Evolutionary conservation across 2,329 filamentous ascomycete genomes (phyloP).

Genomic region (Aspergillus oerlinghausenensis): DNA sequence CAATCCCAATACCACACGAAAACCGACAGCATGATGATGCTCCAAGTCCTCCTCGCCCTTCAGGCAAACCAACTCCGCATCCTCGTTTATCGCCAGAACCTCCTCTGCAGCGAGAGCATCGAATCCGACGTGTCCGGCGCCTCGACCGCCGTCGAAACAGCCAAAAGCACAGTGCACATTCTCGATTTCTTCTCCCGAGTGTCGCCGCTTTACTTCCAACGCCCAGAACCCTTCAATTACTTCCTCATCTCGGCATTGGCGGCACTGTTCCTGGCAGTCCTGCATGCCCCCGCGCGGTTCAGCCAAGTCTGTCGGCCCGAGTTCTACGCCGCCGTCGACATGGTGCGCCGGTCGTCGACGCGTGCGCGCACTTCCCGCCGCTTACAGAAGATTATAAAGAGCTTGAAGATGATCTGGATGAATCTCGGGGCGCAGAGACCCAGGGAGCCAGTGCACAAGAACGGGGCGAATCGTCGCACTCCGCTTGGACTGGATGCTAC

Average conservation of each 20-base stretch:
- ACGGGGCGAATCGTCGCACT: neutral
- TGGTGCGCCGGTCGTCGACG: constrained; percentile 54
- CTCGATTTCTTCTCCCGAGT: constrained; percentile 35
- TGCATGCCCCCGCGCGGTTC: constrained; percentile 43
- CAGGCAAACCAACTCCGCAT: constrained; percentile 45
- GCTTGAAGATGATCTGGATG: constrained; percentile 54
- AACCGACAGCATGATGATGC: constrained; percentile 35
- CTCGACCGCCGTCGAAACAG: constrained; percentile 39
- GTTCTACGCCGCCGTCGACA: constrained; percentile 55
- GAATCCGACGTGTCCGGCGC: constrained; percentile 32
- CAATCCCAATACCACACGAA: constrained; percentile 6
- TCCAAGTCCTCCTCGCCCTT: constrained; percentile 42
- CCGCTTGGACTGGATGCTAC: neutral
- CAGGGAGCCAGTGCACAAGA: neutral
- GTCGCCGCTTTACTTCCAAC: constrained; percentile 36
- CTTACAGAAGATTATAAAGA: constrained; percentile 55
- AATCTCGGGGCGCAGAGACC: constrained; percentile 35
- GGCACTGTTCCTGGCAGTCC: constrained; percentile 42
- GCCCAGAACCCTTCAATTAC: constrained; percentile 40
- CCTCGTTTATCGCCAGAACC: constrained; percentile 42
- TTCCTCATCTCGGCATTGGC: constrained; percentile 39
- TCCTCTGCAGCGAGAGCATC: constrained; percentile 38
- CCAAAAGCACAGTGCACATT: constrained; percentile 36
- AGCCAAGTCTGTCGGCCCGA: constrained; percentile 32
- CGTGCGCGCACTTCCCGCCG: constrained; percentile 53